phyloP scores from a whole-genome alignment of 306 rosid species.

The Cicer chorassanicum region DNA sequence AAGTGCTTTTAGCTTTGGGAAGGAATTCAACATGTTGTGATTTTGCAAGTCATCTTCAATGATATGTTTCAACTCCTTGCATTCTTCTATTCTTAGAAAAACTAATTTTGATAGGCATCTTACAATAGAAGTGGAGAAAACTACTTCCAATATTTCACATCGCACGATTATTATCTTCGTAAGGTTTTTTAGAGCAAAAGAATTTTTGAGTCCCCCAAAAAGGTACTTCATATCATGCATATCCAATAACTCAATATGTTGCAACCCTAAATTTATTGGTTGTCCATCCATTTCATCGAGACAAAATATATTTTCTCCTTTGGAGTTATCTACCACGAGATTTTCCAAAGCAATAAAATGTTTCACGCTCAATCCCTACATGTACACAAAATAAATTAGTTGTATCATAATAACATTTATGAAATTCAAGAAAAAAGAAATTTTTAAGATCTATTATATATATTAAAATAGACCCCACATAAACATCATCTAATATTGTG shows the following conservation, averaged over 20 bases:
- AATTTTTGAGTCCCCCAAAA: neutral
- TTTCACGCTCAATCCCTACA: neutral
- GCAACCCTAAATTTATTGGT: too few species aligned
- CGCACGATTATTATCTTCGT: neutral
- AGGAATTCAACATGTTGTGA: neutral
- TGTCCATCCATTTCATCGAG: too few species aligned
- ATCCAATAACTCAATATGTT: neutral
- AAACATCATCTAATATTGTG: too few species aligned
- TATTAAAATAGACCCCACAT: too few species aligned
- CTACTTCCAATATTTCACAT: slow-evolving; percentile 4
- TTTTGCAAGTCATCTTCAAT: slow-evolving; percentile 10
- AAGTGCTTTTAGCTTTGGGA: slow-evolving; percentile 2
- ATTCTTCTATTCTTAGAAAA: neutral
- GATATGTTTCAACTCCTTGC: slow-evolving; percentile 1
- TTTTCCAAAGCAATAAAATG: neutral
- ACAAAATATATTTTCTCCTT: neutral
- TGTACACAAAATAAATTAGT: too few species aligned
- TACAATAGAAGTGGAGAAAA: neutral
- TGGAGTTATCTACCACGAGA: accelerated
- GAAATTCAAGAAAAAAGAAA: too few species aligned
- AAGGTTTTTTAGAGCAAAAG: neutral
- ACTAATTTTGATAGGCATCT: neutral
- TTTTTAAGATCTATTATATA: too few species aligned
- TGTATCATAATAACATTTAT: too few species aligned
- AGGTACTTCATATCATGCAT: neutral